phyloP scores from a whole-genome alignment of 2,329 filamentous ascomycete species.

The Aspergillus phoenicis region DNA sequence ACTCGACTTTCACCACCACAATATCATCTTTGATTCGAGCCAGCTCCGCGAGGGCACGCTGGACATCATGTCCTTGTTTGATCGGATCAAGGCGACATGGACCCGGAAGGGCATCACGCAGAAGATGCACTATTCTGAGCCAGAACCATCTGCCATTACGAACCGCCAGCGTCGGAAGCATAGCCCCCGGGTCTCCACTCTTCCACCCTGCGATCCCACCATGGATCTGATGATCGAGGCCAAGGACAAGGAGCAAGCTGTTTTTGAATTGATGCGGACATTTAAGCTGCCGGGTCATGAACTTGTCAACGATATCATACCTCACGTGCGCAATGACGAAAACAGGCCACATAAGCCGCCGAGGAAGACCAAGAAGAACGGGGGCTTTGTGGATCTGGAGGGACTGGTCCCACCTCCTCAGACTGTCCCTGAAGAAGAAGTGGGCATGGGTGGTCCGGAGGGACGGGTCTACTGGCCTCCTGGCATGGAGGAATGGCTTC shows the following conservation, averaged over 20 bases:
- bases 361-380: conserved; percentile 51
- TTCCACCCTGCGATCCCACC: conserved; percentile 78
- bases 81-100: conserved; percentile 83
- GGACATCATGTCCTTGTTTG: conserved; percentile 75
- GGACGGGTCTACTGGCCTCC: conserved; percentile 86
- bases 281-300: conserved; percentile 83
- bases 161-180: conserved; percentile 80
- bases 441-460: conserved; percentile 83
- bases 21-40: conserved; percentile 78
- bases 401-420: conserved; percentile 46
- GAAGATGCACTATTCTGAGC: conserved; percentile 97
- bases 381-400: conserved; percentile 42
- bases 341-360: conserved; percentile 59
- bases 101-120: conserved; percentile 79
- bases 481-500: conserved; percentile 87
- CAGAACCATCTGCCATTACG: conserved; percentile 73
- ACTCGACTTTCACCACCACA: conserved; percentile 93
- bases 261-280: conserved; percentile 88
- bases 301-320: conserved; percentile 73
- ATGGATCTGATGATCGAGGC: conserved; percentile 99
- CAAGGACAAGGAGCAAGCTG: conserved; percentile 96
- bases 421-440: conserved; percentile 65
- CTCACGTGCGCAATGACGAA: conserved; percentile 75
- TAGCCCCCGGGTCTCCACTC: conserved; percentile 71
- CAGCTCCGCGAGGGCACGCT: conserved; percentile 79